These are phyloP conservation scores for Reutealis trisperma DNA, from an alignment of 345 rosid species.

Conservation along the genomic window DNA sequence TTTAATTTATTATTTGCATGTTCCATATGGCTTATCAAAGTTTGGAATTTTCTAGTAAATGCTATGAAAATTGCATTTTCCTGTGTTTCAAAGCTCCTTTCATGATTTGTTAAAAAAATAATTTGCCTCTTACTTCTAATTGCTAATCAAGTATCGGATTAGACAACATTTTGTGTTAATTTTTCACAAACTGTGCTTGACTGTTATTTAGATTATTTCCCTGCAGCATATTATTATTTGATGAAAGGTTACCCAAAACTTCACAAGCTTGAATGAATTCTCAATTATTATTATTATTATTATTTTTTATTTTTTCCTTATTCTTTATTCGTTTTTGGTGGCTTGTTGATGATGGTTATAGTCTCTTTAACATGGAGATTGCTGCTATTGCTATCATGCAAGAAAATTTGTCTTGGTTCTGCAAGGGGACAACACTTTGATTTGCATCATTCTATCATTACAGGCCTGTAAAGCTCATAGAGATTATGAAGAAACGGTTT, in stretches of 20 bases:
- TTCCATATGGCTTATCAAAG: not conserved
- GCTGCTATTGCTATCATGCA: not conserved
- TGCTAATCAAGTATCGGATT: not conserved
- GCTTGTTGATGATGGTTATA: not conserved
- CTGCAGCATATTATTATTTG: not conserved
- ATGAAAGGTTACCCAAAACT: not conserved
- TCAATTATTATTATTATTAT: not conserved
- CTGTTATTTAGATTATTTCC: not conserved
- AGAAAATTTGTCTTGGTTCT: slow-evolving; percentile 6
- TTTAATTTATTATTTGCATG: not conserved
- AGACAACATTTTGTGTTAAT: not conserved
- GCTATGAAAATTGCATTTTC: not conserved
- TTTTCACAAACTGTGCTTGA: not conserved
- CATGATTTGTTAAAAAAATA: not conserved
- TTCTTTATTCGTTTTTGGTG: not conserved
- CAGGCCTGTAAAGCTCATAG: slow-evolving; percentile 90
- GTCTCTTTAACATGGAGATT: not conserved
- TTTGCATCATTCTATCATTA: slow-evolving; percentile 15
- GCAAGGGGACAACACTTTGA: slow-evolving; percentile 14
- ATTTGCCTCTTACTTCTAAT: not conserved
- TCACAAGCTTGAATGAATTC: slow-evolving; percentile 3
- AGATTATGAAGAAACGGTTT: slow-evolving; percentile 73
- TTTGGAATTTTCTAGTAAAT: not conserved
- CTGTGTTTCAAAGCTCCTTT: not conserved
- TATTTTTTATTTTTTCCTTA: not conserved